phyloP scores from a whole-genome alignment of 1,284 basidiomycete genomes.

The Cryptococcus jaspeensis region DNA sequence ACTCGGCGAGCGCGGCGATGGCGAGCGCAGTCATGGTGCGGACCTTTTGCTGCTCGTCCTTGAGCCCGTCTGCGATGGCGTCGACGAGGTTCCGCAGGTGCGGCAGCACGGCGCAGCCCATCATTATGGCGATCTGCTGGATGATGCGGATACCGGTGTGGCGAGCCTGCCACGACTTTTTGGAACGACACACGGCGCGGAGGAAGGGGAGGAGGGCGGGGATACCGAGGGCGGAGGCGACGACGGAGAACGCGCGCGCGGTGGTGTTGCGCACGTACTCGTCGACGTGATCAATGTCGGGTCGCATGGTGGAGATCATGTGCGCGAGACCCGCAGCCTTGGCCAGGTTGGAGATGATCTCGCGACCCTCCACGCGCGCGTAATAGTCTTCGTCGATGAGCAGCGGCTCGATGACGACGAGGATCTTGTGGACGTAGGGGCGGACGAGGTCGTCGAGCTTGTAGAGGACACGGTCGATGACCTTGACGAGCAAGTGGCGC shows the following conservation, averaged over 20 bases:
- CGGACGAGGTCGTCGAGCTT: slow-evolving; percentile 98
- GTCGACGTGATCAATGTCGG: slow-evolving; percentile 99
- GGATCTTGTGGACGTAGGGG: slow-evolving; percentile 98
- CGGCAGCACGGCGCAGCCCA: slow-evolving; percentile 98
- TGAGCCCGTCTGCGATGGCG: slow-evolving; percentile 90
- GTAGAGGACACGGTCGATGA: slow-evolving; percentile 98
- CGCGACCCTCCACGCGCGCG: slow-evolving; percentile 96
- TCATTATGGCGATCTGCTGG: slow-evolving; percentile 99
- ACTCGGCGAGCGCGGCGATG: slow-evolving; percentile 94
- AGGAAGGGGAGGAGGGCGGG: slow-evolving; percentile 96
- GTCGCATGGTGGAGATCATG: slow-evolving; percentile 99
- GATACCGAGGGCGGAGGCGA: slow-evolving; percentile 96
- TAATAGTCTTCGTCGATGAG: slow-evolving; percentile 99
- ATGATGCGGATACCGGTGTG: slow-evolving; percentile 99
- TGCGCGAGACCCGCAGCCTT: slow-evolving; percentile 98
- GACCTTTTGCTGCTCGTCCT: slow-evolving; percentile 99
- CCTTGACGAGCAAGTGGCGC: slow-evolving; percentile 96
- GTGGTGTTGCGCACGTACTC: slow-evolving; percentile 99
- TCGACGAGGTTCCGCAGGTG: slow-evolving; percentile 96
- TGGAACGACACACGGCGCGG: slow-evolving; percentile 95
- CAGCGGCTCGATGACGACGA: slow-evolving; percentile 98
- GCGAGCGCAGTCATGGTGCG: slow-evolving; percentile 97
- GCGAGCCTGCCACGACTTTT: slow-evolving; percentile 99
- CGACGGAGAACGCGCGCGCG: slow-evolving; percentile 97
- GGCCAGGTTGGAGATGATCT: slow-evolving; percentile 98